Base-by-base conservation (phyloP, 352 stramenopile species). In the Globisporangium irregulare region DNA sequence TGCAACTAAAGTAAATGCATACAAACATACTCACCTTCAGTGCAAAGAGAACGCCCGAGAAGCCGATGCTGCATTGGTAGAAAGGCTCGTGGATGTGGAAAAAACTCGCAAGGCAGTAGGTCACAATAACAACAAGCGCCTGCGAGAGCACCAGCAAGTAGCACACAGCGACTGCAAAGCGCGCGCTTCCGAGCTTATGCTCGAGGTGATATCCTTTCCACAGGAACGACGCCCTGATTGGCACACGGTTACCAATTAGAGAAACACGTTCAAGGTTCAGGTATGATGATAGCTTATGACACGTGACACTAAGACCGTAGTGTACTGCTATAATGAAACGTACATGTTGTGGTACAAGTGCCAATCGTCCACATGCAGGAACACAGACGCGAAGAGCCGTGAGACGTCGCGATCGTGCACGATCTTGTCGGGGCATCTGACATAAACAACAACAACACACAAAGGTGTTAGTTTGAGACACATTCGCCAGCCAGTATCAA, bases 281-380 rank as follows among this genome's bases (percentile, higher is more conserved):
- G 32, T 8, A 38, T 38, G 32, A 53, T 20, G 18, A 14, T 56
- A 36, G 34, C 48, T 24, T n/a, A 41, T 41, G 22, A 36, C 10
- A 24, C 32, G 7, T 24, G 18, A 24, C 43, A 51, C 18, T 4
- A 32, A 32, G 29, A 32, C 29, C 8, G 29, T 32, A 32, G 29
- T 32, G 29, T 70, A 51, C 60, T 68, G 56, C n/a, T 60, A 25
- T 54, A 41, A 34, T 68, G 77, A 68, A 14, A 32, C 67, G 38
- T 73, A 91, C 92, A 97, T 96, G 82, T 96, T 98, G 73, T 97
- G 86, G 71, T 96, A 97, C 14, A 98, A 67, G 70, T 98, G 79
- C 60, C 91, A 76, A 34, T 97, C 90, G 43, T 96, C 81, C 2
- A 73, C 73, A 72, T 98, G 92, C 2, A 98, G 72, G 46, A 97